Conservation (phyloP, 179 eudicot genomes). For the Nepenthes alata region DNA sequence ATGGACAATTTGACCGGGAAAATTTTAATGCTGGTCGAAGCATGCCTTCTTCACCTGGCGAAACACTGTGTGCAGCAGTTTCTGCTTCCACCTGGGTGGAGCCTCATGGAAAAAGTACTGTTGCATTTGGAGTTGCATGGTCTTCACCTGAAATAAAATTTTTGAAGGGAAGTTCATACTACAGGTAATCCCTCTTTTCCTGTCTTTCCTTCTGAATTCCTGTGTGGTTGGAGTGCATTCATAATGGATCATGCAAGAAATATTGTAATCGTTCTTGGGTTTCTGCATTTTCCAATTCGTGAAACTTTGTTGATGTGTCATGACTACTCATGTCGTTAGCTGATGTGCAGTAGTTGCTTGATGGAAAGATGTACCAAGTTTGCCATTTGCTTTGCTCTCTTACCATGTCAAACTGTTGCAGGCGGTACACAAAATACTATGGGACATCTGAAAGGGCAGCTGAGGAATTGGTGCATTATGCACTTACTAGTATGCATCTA, state of each 20-base stretch:
- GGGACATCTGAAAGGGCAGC: constrained; percentile 88
- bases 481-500: constrained; percentile 62
- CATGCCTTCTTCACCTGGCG: constrained; percentile 88
- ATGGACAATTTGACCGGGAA: constrained; percentile 85
- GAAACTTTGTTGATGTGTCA: too few species aligned
- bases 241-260: too few species aligned
- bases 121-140: constrained; percentile 90
- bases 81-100: constrained; percentile 96
- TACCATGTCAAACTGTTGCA: constrained; percentile 16
- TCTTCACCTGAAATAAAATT: constrained; percentile 88
- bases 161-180: constrained; percentile 76
- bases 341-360: too few species aligned
- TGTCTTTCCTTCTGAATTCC: constrained; percentile 1
- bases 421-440: constrained; percentile 85
- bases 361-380: too few species aligned
- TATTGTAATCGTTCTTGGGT: too few species aligned
- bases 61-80: constrained; percentile 80
- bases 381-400: neutral
- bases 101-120: constrained; percentile 90
- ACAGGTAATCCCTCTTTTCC: constrained; percentile 35
- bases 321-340: too few species aligned
- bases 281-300: too few species aligned
- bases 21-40: constrained; percentile 66
- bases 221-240: neutral
- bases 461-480: constrained; percentile 62